Base-by-base conservation (phyloP, 2,329 filamentous ascomycete species). In the Talaromyces rugulosus region DNA sequence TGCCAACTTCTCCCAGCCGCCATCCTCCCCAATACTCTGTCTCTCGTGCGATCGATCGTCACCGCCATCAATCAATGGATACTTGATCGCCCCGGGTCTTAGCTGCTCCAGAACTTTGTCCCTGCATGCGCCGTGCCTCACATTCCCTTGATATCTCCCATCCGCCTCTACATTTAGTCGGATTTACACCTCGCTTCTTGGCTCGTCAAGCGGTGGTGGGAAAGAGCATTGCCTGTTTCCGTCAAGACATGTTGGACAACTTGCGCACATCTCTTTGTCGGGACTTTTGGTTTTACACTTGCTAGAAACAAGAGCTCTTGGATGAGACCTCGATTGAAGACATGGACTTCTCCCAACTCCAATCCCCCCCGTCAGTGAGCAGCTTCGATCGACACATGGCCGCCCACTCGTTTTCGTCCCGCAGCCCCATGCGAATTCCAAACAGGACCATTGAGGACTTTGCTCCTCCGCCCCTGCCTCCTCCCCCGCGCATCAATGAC, bases 401-500 rank as follows among this genome's bases (percentile, higher is more conserved):
- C 34, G 40, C 36, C 23, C 75, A 74, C 61, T 69, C 77, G 63
- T 72, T 73, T 56, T 70, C 77, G 54, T 74, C 79, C 50, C 78
- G 79, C 64, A 81, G 81, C 65, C 83, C 85, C 66, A 86, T 89
- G 85, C 79, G 86, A 63, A 89, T 90, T 71, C 85, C 85, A 56
- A 81, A 83, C 70, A 79, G 82, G 63, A 80, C 82, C 69, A 70
- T 69, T 59, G 72, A 76, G 62, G 70, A 75, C 56, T 71, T 73
- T 51, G 78, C 80, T 57, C 87, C 87, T 62, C 87, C 87, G 65
- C 86, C 87, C 56, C 79, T 89, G 68, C 87, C 87, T 68, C 87
- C 87, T 67, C 87, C 87, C 62, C 84, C 87, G 58, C 81, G 80
- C 70, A 82, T 89, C 63, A 78, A 80, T 66, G 83, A 85, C 63